phyloP scores from a whole-genome alignment of 2,329 filamentous ascomycete species.

The Gaeumannomyces sp. region DNA sequence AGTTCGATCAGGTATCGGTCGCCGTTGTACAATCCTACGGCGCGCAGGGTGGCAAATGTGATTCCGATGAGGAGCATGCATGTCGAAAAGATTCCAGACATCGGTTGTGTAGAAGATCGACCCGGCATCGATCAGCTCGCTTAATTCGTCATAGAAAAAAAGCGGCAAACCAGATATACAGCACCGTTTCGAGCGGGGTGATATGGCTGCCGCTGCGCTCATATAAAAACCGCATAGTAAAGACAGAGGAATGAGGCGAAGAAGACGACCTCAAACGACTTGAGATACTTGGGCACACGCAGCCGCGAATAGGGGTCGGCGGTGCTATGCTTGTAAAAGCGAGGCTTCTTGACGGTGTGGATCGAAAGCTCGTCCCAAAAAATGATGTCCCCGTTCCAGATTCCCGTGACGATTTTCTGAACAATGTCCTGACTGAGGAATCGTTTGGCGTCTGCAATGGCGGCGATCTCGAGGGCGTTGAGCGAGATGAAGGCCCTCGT shows the following conservation, averaged over 20 bases:
- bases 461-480: constrained; percentile 82
- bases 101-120: constrained; percentile 79
- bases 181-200: constrained; percentile 60
- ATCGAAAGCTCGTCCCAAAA: constrained; percentile 80
- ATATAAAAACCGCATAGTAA: constrained; percentile 82
- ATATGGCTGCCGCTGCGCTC: constrained; percentile 62
- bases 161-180: constrained; percentile 81
- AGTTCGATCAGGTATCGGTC: constrained; percentile 62
- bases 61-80: constrained; percentile 68
- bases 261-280: constrained; percentile 77
- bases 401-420: constrained; percentile 75
- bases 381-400: constrained; percentile 81
- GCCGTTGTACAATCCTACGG: constrained; percentile 57
- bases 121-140: constrained; percentile 79
- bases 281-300: constrained; percentile 58
- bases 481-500: constrained; percentile 69
- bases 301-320: constrained; percentile 65
- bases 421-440: constrained; percentile 76
- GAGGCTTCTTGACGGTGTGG: constrained; percentile 66
- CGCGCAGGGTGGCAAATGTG: constrained; percentile 42
- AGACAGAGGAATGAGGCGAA: constrained; percentile 70
- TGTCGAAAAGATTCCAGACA: constrained; percentile 71
- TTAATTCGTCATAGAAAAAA: constrained; percentile 85
- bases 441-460: constrained; percentile 73
- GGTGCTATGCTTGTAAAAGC: constrained; percentile 62